Conservation (phyloP, 768 basidiomycete genomes). For the Lentinula raphanica region DNA sequence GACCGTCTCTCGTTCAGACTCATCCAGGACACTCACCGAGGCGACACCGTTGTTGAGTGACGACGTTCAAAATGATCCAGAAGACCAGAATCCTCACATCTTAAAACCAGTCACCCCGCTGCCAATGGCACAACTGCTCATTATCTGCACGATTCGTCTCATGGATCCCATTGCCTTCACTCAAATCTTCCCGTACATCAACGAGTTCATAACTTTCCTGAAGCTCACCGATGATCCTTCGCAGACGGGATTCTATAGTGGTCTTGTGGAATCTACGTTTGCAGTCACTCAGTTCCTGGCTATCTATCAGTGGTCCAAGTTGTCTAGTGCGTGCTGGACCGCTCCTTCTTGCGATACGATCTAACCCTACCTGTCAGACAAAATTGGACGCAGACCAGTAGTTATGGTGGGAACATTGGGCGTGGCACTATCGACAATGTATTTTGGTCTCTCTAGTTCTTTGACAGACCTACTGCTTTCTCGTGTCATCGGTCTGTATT, state of each 20-base stretch:
- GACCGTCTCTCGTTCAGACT: neutral
- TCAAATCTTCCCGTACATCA: slow-evolving; percentile 69
- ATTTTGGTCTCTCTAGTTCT: slow-evolving; percentile 55
- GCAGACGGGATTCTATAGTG: slow-evolving; percentile 64
- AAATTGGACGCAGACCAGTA: slow-evolving; percentile 64
- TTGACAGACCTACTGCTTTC: slow-evolving; percentile 44
- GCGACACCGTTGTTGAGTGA: slow-evolving; percentile 22
- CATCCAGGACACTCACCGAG: slow-evolving; percentile 13
- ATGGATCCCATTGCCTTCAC: slow-evolving; percentile 60
- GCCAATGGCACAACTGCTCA: slow-evolving; percentile 47
- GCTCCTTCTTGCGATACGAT: neutral
- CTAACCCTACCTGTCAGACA: slow-evolving; percentile 30
- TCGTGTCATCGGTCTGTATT: slow-evolving; percentile 44
- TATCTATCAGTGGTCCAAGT: slow-evolving; percentile 59
- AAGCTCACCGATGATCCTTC: slow-evolving; percentile 53
- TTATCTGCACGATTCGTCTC: slow-evolving; percentile 50
- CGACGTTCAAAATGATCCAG: slow-evolving; percentile 11
- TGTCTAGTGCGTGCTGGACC: slow-evolving; percentile 36
- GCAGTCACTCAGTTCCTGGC: slow-evolving; percentile 54
- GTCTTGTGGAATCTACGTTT: slow-evolving; percentile 35
- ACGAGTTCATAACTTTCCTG: slow-evolving; percentile 57
- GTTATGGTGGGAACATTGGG: slow-evolving; percentile 50
- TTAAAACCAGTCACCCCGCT: slow-evolving; percentile 35
- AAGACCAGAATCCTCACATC: slow-evolving; percentile 25
- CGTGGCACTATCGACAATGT: slow-evolving; percentile 43